Evolutionary conservation across 192 early-diverging fungal genomes (phyloP), one percentile per base, ranked within the genome.

Genomic region (Entomortierella beljakovae): DNA sequence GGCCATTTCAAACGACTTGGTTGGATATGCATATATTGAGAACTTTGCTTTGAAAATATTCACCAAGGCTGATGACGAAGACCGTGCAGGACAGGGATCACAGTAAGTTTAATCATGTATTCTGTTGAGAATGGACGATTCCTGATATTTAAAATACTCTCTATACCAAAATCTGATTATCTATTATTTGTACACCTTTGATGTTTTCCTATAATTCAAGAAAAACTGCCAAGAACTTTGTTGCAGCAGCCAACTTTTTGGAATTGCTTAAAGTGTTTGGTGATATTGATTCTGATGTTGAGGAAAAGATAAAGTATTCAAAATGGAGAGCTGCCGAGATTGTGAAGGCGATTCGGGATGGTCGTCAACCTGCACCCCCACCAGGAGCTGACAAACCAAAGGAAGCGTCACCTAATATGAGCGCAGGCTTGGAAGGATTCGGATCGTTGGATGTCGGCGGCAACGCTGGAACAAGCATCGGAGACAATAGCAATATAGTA

Each of bases 271-370:
- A 89, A 31, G 88, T 90, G 15, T 97, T 97, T 89, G 93, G 94
- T 6, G 88, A 91, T 2, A 64, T 95, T 28, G 87, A 89, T 20
- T 66, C 86, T 6, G 94, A 92, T 46, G 77, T 91, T 33, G 79
- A 90, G 58, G 91, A 94, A 65, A 99, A 97, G 81, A 93, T 98
- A 61, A 94, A 91, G 67, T 99, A 99, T 75, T 90, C 97, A 1
- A 97, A 97, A 71, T 99, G 94, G 91, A 93, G 98, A 56, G 97
- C 97, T 3, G 89, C 93, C 0, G 95, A 98, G 71, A 99, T 99
- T 32, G 83, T 96, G 32, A 97, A 95, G 72, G 94, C 96, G 1
- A 71, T 97, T 22, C 84, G 92, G 20, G 96, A 97, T 71, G 98
- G 97, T 4, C 85, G 93, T 31, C 61, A 49, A 18, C 95, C 96